Conservation (phyloP, 768 basidiomycete genomes). For the Leccinellum luteum region DNA sequence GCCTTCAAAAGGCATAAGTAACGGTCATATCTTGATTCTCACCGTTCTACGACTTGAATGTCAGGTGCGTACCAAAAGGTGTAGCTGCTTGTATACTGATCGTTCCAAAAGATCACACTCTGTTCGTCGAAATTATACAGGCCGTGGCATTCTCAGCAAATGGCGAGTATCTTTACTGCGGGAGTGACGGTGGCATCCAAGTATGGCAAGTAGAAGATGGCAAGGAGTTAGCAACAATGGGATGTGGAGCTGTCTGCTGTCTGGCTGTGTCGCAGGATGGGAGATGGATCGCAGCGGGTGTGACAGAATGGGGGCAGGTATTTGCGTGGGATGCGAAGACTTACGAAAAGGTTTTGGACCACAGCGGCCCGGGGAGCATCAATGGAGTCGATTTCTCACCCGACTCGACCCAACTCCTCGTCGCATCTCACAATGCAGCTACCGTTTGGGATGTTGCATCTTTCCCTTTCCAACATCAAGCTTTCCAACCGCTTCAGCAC, state of each 20-base stretch:
- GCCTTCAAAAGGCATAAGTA: too few species aligned
- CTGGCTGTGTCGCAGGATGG: neutral
- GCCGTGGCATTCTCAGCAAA: neutral
- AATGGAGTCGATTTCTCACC: neutral
- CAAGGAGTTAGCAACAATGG: neutral
- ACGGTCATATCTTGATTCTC: too few species aligned
- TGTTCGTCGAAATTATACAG: neutral
- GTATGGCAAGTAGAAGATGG: neutral
- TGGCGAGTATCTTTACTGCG: neutral
- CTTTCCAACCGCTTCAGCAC: neutral
- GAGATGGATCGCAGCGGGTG: neutral
- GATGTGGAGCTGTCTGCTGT: neutral
- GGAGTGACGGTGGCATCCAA: neutral
- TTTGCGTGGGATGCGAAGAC: neutral
- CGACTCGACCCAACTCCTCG: neutral
- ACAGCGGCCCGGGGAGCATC: neutral
- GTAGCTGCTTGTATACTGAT: neutral
- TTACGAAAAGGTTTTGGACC: neutral
- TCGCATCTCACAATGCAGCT: neutral
- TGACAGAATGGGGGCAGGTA: neutral
- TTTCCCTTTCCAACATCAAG: too few species aligned
- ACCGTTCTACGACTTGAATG: neutral
- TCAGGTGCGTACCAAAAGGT: neutral
- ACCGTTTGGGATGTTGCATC: neutral
- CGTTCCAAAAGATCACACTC: too few species aligned